A percentile compares a stretch with the other conserved stretches of the same genome.
Conservation (phyloP, 495 filamentous ascomycete genomes). For the Bathelium albidoporum region DNA sequence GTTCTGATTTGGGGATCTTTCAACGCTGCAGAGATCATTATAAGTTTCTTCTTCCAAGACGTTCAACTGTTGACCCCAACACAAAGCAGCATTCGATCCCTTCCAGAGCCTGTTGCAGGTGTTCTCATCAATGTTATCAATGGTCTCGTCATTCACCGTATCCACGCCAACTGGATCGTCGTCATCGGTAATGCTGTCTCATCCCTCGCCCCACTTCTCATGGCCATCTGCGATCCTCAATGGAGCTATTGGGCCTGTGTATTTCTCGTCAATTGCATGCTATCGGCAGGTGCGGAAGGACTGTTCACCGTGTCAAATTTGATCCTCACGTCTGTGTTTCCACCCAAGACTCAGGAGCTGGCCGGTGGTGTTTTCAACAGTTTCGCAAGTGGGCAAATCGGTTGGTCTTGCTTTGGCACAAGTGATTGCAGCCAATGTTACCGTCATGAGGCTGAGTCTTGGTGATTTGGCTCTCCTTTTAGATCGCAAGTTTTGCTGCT, state of each 20-base stretch:
- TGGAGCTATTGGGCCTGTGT: constrained; percentile 48
- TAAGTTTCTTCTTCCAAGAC: constrained; percentile 36
- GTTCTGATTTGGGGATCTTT: constrained; percentile 43
- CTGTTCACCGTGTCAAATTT: constrained; percentile 55
- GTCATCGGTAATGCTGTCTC: constrained; percentile 36
- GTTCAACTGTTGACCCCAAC: constrained; percentile 35
- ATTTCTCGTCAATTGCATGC: constrained; percentile 42
- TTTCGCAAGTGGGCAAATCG: constrained; percentile 50
- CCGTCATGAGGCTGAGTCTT: too few relatives aligned
- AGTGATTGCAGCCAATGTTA: constrained; percentile 45
- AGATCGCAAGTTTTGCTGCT: too few relatives aligned
- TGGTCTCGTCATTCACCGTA: constrained; percentile 44
- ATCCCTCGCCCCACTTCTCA: constrained; percentile 42
- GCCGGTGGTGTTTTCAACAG: constrained; percentile 57
- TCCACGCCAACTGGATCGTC: constrained; percentile 41
- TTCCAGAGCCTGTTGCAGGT: constrained; percentile 47
- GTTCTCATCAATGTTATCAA: constrained; percentile 43
- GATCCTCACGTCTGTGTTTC: constrained; percentile 49
- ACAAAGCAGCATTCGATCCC: constrained; percentile 40
- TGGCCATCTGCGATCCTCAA: constrained; percentile 36
- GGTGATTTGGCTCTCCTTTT: too few relatives aligned
- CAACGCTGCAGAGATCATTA: constrained; percentile 27
- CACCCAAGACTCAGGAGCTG: constrained; percentile 46
- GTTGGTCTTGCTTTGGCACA: constrained; percentile 48
- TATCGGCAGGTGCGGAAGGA: constrained; percentile 45